Conservation (phyloP, 257 asterid species). For the Solanum arcanum region DNA sequence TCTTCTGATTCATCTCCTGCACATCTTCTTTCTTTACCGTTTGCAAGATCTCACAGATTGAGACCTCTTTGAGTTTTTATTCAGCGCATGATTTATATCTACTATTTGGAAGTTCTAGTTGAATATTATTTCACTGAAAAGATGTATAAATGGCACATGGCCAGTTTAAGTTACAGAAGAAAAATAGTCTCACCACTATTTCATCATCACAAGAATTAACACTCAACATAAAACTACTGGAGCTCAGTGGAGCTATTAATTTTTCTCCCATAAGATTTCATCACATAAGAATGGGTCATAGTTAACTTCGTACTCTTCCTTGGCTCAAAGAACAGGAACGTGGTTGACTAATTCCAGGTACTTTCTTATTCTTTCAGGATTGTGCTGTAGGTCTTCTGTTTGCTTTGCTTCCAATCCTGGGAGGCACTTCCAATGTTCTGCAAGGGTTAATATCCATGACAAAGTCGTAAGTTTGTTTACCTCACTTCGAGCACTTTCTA, state of each 20-base stretch:
- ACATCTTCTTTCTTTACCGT: not conserved
- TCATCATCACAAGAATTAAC: not conserved
- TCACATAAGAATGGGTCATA: not conserved
- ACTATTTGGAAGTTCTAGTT: not conserved
- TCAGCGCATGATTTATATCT: not conserved
- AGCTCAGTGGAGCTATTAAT: not conserved
- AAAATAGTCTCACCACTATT: not conserved
- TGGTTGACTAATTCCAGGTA: not conserved
- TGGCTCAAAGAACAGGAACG: not conserved
- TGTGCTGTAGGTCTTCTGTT: constrained; percentile 98
- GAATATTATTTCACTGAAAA: not conserved
- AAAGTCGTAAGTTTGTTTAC: constrained; percentile 57
- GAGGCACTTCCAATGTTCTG: constrained; percentile 92
- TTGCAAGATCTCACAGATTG: not conserved
- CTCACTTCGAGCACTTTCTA: not conserved
- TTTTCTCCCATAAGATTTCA: not conserved
- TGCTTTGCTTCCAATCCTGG: constrained; percentile 95
- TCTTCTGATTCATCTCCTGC: constrained; percentile 3
- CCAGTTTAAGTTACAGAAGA: not conserved
- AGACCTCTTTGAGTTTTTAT: not conserved
- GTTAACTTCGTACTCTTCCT: not conserved
- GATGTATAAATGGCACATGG: not conserved
- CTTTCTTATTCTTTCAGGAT: constrained; percentile 44
- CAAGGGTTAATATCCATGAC: constrained; percentile 95
- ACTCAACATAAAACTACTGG: not conserved